Conservation (phyloP, 805 yeast genomes). For the Ogataea polymorpha region DNA sequence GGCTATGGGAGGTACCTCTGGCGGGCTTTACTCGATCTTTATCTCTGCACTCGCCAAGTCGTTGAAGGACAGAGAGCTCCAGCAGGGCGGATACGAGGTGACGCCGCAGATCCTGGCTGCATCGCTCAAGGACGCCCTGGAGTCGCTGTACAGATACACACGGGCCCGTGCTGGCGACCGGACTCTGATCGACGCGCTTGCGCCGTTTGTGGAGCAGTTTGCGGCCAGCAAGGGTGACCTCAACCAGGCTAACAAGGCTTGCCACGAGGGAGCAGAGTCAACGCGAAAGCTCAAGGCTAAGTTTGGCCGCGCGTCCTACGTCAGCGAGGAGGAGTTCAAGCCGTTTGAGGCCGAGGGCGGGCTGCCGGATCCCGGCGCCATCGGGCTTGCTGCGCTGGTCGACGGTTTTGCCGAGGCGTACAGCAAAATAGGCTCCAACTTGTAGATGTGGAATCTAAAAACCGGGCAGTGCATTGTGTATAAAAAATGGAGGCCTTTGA, state of each 20-base stretch:
- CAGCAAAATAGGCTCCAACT: conserved; percentile 19
- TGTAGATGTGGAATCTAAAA: conserved; percentile 7
- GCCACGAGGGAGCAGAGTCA: conserved; percentile 68
- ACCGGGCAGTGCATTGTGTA: conserved; percentile 3
- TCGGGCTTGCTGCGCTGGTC: conserved; percentile 57
- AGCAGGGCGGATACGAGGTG: conserved; percentile 29
- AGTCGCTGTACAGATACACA: conserved; percentile 78
- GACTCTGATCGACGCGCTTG: conserved; percentile 83
- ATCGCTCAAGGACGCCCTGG: conserved; percentile 58
- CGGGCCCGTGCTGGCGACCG: conserved; percentile 87
- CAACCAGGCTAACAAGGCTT: conserved; percentile 61
- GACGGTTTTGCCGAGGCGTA: conserved; percentile 31
- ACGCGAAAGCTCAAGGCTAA: conserved; percentile 77
- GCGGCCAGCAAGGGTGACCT: conserved; percentile 46
- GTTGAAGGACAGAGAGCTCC: conserved; percentile 41
- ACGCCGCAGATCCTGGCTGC: conserved; percentile 38
- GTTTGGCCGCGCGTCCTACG: conserved; percentile 93
- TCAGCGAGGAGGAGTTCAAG: conserved; percentile 56
- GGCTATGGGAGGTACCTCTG: conserved; percentile 97
- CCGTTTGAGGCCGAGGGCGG: conserved; percentile 55
- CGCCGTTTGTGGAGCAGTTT: conserved; percentile 76
- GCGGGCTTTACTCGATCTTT: conserved; percentile 86
- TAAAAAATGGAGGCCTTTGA: too few species aligned
- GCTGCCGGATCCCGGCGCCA: conserved; percentile 95
- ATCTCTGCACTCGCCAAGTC: conserved; percentile 68